Evolutionary conservation across 2,329 filamentous ascomycete genomes (phyloP).

Genomic region (Diatrype stigma): DNA sequence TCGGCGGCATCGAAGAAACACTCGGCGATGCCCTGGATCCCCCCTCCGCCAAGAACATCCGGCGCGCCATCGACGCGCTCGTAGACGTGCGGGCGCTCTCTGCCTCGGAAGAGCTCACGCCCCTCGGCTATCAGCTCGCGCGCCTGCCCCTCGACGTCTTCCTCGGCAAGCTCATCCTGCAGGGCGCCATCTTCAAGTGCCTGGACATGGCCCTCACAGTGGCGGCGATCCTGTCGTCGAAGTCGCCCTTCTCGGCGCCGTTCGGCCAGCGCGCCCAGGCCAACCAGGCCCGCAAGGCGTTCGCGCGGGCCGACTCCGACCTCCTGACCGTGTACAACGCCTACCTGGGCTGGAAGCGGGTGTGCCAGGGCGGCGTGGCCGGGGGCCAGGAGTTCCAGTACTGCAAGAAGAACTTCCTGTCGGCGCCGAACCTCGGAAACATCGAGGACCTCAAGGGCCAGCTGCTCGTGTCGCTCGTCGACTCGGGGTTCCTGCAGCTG

Average conservation of each 20-base stretch:
- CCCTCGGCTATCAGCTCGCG: constrained; percentile 80
- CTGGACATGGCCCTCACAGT: constrained; percentile 88
- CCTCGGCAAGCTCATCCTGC: constrained; percentile 85
- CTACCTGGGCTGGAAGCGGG: constrained; percentile 81
- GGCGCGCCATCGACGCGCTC: constrained; percentile 85
- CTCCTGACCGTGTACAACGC: constrained; percentile 91
- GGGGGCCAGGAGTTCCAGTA: constrained; percentile 78
- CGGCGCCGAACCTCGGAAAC: constrained; percentile 79
- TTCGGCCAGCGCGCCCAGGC: constrained; percentile 81
- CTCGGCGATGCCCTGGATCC: constrained; percentile 84
- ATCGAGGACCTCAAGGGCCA: constrained; percentile 97
- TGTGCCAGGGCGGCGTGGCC: constrained; percentile 71
- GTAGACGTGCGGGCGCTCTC: constrained; percentile 91
- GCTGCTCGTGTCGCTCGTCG: constrained; percentile 76
- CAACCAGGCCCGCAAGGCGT: constrained; percentile 72
- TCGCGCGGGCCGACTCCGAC: constrained; percentile 85
- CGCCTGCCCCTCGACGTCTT: constrained; percentile 90
- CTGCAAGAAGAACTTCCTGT: constrained; percentile 92
- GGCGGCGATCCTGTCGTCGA: constrained; percentile 88
- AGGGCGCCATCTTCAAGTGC: constrained; percentile 83
- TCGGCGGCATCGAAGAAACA: constrained; percentile 89
- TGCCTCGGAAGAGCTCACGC: constrained; percentile 73
- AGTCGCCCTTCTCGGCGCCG: constrained; percentile 85
- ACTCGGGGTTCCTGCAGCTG: constrained; percentile 77
- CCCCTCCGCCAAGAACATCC: constrained; percentile 86